Conservation (phyloP, 371 early-diverging fungal species). For the Mucor piriformis region DNA sequence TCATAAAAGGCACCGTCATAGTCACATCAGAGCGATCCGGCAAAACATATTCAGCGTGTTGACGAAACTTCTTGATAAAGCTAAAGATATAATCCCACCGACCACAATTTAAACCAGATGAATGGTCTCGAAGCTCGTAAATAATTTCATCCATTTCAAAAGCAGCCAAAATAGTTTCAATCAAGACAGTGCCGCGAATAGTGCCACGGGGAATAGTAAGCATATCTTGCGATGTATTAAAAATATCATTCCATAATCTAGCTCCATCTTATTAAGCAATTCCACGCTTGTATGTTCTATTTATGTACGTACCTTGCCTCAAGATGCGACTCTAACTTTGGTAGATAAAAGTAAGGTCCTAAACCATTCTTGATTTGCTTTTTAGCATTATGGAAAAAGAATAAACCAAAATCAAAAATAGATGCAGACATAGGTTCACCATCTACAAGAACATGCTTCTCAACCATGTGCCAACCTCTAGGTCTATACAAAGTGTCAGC, state of each 20-base stretch:
- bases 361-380: slow-evolving; percentile 77
- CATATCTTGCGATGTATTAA: slow-evolving; percentile 92
- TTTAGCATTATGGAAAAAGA: slow-evolving; percentile 95
- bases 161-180: slow-evolving; percentile 95
- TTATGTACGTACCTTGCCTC: slow-evolving; percentile 72
- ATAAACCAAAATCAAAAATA: slow-evolving; percentile 94
- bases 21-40: slow-evolving; percentile 89
- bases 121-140: slow-evolving; percentile 95
- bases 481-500: slow-evolving; percentile 58
- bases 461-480: slow-evolving; percentile 97
- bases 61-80: slow-evolving; percentile 93
- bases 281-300: too few species aligned
- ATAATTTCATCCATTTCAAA: slow-evolving; percentile 99
- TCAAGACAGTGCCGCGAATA: slow-evolving; percentile 94
- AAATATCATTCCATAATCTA: slow-evolving; percentile 94
- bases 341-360: slow-evolving; percentile 97
- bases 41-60: slow-evolving; percentile 80
- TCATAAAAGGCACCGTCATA: slow-evolving; percentile 97
- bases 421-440: slow-evolving; percentile 90
- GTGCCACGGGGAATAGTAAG: slow-evolving; percentile 90
- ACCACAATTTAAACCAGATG: slow-evolving; percentile 96
- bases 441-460: slow-evolving; percentile 91
- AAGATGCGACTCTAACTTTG: slow-evolving; percentile 96
- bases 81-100: slow-evolving; percentile 99
- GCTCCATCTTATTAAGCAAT: too few species aligned